phyloP scores from a whole-genome alignment of 164 flowering plant genomes.

The Stephania yunnanensis region DNA sequence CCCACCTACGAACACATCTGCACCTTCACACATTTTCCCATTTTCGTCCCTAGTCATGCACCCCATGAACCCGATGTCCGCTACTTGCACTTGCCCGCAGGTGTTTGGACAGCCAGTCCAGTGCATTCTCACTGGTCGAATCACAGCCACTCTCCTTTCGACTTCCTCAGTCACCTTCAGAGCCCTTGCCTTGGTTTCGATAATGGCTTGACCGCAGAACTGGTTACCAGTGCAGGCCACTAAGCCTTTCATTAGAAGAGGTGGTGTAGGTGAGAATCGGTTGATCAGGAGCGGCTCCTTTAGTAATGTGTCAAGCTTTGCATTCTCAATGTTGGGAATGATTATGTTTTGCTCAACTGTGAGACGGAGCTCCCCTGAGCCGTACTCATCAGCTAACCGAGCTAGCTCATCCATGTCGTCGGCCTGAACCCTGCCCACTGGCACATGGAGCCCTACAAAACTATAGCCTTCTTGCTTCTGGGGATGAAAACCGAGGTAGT shows the following conservation, averaged over 20 bases:
- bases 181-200: slow-evolving; percentile 89
- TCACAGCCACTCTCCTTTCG: slow-evolving; percentile 48
- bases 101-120: slow-evolving; percentile 97
- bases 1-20: slow-evolving; percentile 81
- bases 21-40: slow-evolving; percentile 70
- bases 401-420: slow-evolving; percentile 93
- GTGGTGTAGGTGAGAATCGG: slow-evolving; percentile 65
- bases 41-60: slow-evolving; percentile 80
- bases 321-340: slow-evolving; percentile 71
- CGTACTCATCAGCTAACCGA: slow-evolving; percentile 69
- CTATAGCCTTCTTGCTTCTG: slow-evolving; percentile 82
- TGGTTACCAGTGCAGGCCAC: slow-evolving; percentile 97
- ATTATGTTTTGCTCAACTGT: slow-evolving; percentile 95
- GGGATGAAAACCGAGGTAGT: slow-evolving; percentile 75
- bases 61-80: slow-evolving; percentile 98
- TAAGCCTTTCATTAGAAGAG: slow-evolving; percentile 69
- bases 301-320: slow-evolving; percentile 52
- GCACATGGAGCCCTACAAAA: slow-evolving; percentile 81
- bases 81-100: slow-evolving; percentile 93
- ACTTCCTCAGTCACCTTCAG: slow-evolving; percentile 84
- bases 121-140: slow-evolving; percentile 79
- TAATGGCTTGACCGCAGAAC: slow-evolving; percentile 96
- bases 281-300: slow-evolving; percentile 58
- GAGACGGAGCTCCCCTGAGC: slow-evolving; percentile 86
- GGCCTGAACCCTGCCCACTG: slow-evolving; percentile 86